Percentiles rank a stretch among this genome's conserved stretches.
Evolutionary conservation across 176 grass and related monocot species (phyloP).

Genomic region (Oryza glumipatula): DNA sequence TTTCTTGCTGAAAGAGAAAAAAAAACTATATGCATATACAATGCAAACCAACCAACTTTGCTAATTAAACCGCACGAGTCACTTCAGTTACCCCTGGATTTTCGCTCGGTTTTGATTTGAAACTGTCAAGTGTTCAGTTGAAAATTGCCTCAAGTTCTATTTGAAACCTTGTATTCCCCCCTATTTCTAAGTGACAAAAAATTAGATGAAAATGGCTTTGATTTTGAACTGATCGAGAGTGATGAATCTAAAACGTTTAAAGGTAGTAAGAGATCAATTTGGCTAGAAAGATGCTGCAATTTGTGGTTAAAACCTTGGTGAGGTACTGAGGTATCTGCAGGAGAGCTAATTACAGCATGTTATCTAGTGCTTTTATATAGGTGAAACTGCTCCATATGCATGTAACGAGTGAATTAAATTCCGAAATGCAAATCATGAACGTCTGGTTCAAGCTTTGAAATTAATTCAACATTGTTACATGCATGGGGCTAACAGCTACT

Average conservation of each 20-base stretch:
- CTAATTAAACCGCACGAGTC: background rate
- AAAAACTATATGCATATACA: background rate
- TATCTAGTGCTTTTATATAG: background rate
- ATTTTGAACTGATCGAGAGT: background rate
- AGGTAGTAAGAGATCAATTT: too few relatives aligned
- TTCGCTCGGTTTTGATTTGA: background rate
- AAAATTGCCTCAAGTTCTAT: background rate
- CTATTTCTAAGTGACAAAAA: background rate
- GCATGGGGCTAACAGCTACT: background rate
- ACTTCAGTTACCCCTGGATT: background rate
- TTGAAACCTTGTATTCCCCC: background rate
- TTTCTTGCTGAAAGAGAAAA: background rate
- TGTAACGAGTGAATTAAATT: background rate
- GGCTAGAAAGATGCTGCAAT: background rate
- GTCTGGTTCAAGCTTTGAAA: background rate
- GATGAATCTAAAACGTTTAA: background rate
- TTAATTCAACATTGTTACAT: background rate
- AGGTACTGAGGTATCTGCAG: too few relatives aligned
- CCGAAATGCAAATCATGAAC: background rate
- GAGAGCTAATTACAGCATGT: background rate
- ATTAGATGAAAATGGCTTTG: background rate
- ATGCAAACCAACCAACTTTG: background rate
- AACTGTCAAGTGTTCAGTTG: background rate
- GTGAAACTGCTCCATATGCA: background rate
- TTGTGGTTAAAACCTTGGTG: background rate